Evolutionary conservation across 1,284 basidiomycete species (phyloP).

Genomic region (Boletus sp.): DNA sequence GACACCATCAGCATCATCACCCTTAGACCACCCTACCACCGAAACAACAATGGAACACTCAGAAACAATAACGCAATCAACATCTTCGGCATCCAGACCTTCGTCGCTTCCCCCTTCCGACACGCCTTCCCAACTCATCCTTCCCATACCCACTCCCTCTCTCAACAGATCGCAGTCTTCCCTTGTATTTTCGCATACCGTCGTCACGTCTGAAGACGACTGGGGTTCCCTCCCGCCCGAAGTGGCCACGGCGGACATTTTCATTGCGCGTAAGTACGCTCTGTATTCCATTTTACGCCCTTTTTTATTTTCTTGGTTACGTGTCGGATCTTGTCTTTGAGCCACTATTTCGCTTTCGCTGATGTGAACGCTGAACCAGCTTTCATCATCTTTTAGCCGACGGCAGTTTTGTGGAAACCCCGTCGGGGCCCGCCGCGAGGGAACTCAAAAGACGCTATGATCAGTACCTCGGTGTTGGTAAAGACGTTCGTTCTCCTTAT

Average conservation of each 20-base stretch:
- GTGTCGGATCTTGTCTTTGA: conserved; percentile 8
- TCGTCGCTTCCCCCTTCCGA: conserved; percentile 25
- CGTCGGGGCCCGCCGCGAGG: conserved; percentile 65
- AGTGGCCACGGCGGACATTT: conserved; percentile 54
- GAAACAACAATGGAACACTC: conserved; percentile 20
- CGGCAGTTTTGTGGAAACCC: conserved; percentile 72
- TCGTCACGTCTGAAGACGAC: conserved; percentile 26
- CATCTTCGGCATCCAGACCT: conserved; percentile 21
- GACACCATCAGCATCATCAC: conserved; percentile 21
- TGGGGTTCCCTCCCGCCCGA: conserved; percentile 41
- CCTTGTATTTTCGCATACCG: conserved; percentile 40
- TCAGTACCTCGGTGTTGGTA: conserved; percentile 58
- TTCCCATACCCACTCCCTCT: conserved; percentile 45
- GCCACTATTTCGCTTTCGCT: not conserved
- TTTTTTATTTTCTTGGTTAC: conserved; percentile 1
- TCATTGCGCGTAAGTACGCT: conserved; percentile 52
- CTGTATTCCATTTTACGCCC: conserved; percentile 14
- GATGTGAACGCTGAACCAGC: conserved; percentile 1
- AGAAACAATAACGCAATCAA: conserved; percentile 19
- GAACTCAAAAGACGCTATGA: conserved; percentile 74
- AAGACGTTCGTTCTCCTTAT: conserved; percentile 67
- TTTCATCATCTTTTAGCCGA: conserved; percentile 45
- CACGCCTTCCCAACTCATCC: conserved; percentile 33
- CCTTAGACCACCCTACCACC: conserved; percentile 26
- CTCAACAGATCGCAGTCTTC: conserved; percentile 42